Evolutionary conservation across 768 basidiomycete species (phyloP), one percentile per base, ranked within the genome.

Genomic region (Lepiota subincarnata): DNA sequence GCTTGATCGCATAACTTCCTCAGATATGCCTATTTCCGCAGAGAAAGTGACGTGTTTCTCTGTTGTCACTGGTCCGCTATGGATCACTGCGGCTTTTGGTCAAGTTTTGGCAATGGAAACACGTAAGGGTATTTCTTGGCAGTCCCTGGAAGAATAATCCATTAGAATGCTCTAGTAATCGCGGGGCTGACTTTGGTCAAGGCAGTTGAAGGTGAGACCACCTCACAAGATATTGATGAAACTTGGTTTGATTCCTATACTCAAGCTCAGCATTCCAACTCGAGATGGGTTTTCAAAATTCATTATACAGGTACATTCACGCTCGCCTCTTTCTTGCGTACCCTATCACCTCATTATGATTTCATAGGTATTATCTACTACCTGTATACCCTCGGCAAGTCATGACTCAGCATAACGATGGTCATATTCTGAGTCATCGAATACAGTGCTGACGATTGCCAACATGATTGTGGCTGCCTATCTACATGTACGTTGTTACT

Each of bases 231-330:
- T 10, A n/a, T 34, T 16, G 6, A 6, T 19, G 16, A 47, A 19
- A 26, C 10, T 6, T 13, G 12, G 4, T 34, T 31, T 19, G 16
- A 3, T 16, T 19, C n/a, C 11, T 2, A 1, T 35, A 10, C 10
- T 31, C 20, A n/a, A 53, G 52, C 44, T 22, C 43, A 35, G 37
- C 36, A 46, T 3, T 53, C 35, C 34, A 39, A 26, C 26, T 46
- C 45, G 6, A 31, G 28, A n/a, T 46, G 45, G 45, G 28, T 34
- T 34, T 46, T 46, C 28, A 46, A 46, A 26, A 13, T 46, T 35
- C 45, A 34, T 34, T 46, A 46, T 8, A 46, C 34, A 34, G 45
- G 45, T 34, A 34, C 7, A 24, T 46, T 6, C 16, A 14, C 13
- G n/a, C 5, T n/a, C 19, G 2, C 2, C 14, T 16, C 7, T 16